phyloP scores from a whole-genome alignment of 331 rosid genomes.

The Pyracantha coccinea region DNA sequence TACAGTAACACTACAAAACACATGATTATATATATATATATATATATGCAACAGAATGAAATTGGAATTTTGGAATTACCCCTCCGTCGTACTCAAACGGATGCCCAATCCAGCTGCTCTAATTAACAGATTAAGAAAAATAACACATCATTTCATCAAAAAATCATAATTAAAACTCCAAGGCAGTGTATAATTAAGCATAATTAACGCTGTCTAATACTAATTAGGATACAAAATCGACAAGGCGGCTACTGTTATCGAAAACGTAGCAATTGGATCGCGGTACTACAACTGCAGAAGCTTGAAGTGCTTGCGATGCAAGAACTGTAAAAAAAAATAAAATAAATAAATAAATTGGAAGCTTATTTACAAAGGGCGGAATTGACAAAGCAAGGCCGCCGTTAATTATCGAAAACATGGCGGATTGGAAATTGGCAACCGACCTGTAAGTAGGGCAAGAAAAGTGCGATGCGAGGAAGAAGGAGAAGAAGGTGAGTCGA shows the following conservation, averaged over 20 bases:
- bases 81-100: slow-evolving; percentile 52
- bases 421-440: neutral
- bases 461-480: neutral
- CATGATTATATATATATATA: neutral
- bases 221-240: slow-evolving; percentile 81
- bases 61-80: slow-evolving; percentile 49
- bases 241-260: slow-evolving; percentile 70
- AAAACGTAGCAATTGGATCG: slow-evolving; percentile 71
- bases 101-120: slow-evolving; percentile 81
- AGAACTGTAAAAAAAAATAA: slow-evolving; percentile 35
- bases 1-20: neutral
- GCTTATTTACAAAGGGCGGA: neutral
- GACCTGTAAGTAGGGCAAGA: slow-evolving; percentile 10
- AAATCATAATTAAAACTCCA: neutral
- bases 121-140: slow-evolving; percentile 39
- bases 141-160: slow-evolving; percentile 6
- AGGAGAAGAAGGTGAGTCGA: neutral
- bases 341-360: neutral
- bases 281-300: slow-evolving; percentile 46
- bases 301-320: slow-evolving; percentile 30
- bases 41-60: neutral
- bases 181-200: neutral
- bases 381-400: neutral
- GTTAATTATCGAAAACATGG: neutral
- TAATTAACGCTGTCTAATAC: neutral